phyloP scores from a whole-genome alignment of 768 basidiomycete species.

The Lyophyllum semitale region DNA sequence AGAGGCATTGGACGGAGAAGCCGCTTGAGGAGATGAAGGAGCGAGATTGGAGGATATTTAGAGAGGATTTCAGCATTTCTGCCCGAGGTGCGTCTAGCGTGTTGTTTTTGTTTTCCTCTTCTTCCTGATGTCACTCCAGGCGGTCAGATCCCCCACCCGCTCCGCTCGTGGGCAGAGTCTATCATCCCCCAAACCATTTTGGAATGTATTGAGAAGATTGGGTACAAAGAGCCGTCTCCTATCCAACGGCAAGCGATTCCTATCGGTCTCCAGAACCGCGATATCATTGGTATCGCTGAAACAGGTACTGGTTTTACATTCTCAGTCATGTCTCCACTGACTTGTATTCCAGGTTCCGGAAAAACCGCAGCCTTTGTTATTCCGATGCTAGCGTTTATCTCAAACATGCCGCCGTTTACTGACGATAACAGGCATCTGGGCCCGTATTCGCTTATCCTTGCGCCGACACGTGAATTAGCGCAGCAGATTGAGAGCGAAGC shows the following conservation, averaged over 20 bases:
- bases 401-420: conserved; percentile 77
- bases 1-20: conserved; percentile 98
- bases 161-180: conserved; percentile 92
- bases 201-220: conserved; percentile 85
- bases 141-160: conserved; percentile 90
- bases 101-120: not conserved
- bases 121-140: conserved; percentile 43
- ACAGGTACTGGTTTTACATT: conserved; percentile 60
- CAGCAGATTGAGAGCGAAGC: conserved; percentile 96
- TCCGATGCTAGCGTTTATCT: conserved; percentile 96
- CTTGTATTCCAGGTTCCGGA: conserved; percentile 73
- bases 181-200: conserved; percentile 77
- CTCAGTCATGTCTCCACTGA: conserved; percentile 2
- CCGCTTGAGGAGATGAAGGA: conserved; percentile 92
- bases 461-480: conserved; percentile 97
- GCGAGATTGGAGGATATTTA: conserved; percentile 98
- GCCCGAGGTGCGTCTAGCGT: conserved; percentile 64
- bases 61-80: conserved; percentile 97
- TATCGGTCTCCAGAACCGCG: conserved; percentile 95
- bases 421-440: conserved; percentile 95
- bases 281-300: conserved; percentile 98
- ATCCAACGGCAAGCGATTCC: conserved; percentile 99
- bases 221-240: conserved; percentile 95
- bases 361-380: conserved; percentile 99
- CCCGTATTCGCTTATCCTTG: conserved; percentile 90